phyloP scores from a whole-genome alignment of 164 flowering plant genomes.

The Liriodendron chinense region DNA sequence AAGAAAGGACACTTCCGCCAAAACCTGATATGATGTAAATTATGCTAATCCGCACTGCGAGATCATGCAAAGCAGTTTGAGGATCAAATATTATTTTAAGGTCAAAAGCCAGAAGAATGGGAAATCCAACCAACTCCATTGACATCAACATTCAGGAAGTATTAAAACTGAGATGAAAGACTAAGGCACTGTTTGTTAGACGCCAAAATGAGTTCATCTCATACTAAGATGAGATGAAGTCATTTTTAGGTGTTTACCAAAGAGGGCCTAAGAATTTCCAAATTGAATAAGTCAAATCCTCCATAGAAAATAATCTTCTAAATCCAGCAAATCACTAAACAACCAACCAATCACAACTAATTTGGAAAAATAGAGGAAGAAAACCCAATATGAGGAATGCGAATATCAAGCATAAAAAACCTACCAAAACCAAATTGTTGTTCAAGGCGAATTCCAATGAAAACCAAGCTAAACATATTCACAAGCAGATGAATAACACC shows the following conservation, averaged over 20 bases:
- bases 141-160: neutral
- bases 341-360: neutral
- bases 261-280: neutral
- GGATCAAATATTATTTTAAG: neutral
- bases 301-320: neutral
- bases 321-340: neutral
- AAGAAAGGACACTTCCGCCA: slow-evolving; percentile 72
- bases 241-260: too few species aligned
- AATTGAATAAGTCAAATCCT: neutral
- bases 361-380: neutral
- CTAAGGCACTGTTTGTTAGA: too few species aligned
- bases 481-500: slow-evolving; percentile 74
- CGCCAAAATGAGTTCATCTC: too few species aligned
- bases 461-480: slow-evolving; percentile 72
- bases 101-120: slow-evolving; percentile 1
- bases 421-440: slow-evolving; percentile 90
- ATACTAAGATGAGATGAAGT: too few species aligned
- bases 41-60: slow-evolving; percentile 64
- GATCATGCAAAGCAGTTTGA: slow-evolving; percentile 8
- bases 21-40: slow-evolving; percentile 75
- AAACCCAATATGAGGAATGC: neutral
- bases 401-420: slow-evolving; percentile 4
- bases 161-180: slow-evolving; percentile 1
- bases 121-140: neutral
- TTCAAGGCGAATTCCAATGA: slow-evolving; percentile 85